A percentile compares a stretch with the other conserved stretches of the same genome.
Evolutionary conservation across 305 asterid species (phyloP).

Genomic region (Plantago coronopus): DNA sequence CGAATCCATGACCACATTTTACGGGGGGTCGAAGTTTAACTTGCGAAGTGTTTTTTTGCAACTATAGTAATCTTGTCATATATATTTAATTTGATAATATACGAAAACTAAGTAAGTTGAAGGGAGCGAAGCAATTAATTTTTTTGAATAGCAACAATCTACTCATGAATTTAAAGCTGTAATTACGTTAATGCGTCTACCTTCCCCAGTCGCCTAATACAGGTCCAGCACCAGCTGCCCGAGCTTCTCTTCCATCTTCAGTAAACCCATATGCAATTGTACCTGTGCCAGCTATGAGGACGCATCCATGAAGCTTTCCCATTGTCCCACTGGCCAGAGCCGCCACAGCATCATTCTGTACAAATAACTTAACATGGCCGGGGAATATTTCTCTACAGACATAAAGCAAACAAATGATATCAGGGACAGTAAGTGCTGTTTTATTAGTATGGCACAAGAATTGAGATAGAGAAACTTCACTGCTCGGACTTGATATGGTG

Average conservation of each 20-base stretch:
- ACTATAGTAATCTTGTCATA: too few species aligned
- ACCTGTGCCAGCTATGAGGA: constrained; percentile 92
- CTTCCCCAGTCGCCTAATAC: constrained; percentile 95
- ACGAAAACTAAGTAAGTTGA: too few species aligned
- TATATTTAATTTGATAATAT: too few species aligned
- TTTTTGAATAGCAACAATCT: constrained; percentile 1
- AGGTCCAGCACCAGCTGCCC: constrained; percentile 94
- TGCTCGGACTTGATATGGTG: constrained; percentile 3
- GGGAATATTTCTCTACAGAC: constrained; percentile 68
- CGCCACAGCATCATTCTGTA: constrained; percentile 86
- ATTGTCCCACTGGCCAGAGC: constrained; percentile 88
- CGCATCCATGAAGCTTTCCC: constrained; percentile 92
- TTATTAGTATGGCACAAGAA: neutral
- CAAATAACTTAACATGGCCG: constrained; percentile 58
- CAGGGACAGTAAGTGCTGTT: constrained; percentile 7
- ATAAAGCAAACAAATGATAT: constrained; percentile 7
- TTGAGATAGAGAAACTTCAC: neutral
- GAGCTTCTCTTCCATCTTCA: constrained; percentile 88
- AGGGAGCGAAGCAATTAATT: constrained; percentile 8
- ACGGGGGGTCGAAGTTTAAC: too few species aligned
- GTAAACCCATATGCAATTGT: constrained; percentile 85
- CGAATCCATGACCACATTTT: too few species aligned
- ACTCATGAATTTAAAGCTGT: constrained; percentile 3
- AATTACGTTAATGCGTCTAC: constrained; percentile 30
- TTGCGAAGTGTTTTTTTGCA: too few species aligned